These are phyloP conservation scores for Pholiota conissans DNA, from an alignment of 768 basidiomycete genomes.

Conservation along the genomic window DNA sequence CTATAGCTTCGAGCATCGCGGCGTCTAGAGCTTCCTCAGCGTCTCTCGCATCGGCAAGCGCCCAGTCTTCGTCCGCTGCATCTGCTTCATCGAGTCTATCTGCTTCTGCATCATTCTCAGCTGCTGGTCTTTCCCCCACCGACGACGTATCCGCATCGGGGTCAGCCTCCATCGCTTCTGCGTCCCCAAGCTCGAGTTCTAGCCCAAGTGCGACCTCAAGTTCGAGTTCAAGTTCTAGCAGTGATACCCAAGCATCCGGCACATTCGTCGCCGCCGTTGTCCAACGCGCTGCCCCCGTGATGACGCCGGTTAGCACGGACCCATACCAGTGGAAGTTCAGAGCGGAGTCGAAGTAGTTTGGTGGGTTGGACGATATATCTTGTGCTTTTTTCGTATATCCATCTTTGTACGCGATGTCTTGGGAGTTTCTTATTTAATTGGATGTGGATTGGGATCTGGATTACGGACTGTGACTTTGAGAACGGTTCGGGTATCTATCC, in stretches of 20 bases:
- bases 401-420: not conserved
- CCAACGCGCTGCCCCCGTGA: conserved; percentile 13
- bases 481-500: too few relatives aligned
- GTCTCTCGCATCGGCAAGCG: conserved; percentile 14
- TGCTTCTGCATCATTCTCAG: conserved; percentile 5
- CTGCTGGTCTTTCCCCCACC: conserved; percentile 8
- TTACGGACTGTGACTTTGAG: not conserved
- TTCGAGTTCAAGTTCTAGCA: not conserved
- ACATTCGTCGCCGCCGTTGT: conserved; percentile 16
- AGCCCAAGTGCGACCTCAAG: conserved; percentile 2
- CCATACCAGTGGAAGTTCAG: conserved; percentile 41
- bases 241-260: conserved; percentile 4
- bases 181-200: not conserved
- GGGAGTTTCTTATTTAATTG: not conserved
- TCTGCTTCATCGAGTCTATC: not conserved
- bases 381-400: conserved; percentile 1
- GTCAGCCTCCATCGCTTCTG: conserved; percentile 1
- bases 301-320: conserved; percentile 31
- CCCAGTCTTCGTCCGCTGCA: not conserved
- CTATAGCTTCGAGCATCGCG: conserved; percentile 34
- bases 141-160: not conserved
- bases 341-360: conserved; percentile 1
- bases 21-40: conserved; percentile 27
- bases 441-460: not conserved
- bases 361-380: not conserved